phyloP scores from a whole-genome alignment of 1,284 basidiomycete genomes.

The Agaricales sp. region DNA sequence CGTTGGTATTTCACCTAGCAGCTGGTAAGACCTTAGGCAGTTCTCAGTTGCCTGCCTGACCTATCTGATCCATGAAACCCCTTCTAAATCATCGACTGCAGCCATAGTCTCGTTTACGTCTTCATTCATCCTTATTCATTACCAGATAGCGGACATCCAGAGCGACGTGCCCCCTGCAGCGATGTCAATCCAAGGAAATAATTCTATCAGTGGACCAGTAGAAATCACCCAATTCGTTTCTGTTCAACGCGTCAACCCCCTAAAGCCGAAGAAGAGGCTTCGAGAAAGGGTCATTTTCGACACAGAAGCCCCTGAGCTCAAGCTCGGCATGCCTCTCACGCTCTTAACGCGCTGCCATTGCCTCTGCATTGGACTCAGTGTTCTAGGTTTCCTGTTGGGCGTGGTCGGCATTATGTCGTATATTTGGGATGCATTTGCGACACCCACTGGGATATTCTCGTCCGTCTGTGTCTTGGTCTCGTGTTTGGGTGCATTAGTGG shows the following conservation, averaged over 20 bases:
- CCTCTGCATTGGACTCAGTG: slow-evolving; percentile 19
- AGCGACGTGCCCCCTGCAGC: neutral
- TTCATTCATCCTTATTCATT: slow-evolving; percentile 23
- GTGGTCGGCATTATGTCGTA: slow-evolving; percentile 24
- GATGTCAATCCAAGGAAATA: too few species aligned
- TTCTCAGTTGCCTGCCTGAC: neutral
- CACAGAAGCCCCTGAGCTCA: slow-evolving; percentile 1
- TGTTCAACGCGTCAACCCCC: neutral
- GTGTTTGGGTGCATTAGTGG: neutral
- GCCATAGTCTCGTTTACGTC: slow-evolving; percentile 23
- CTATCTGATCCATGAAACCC: too few species aligned
- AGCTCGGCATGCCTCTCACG: slow-evolving; percentile 16
- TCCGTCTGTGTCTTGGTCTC: slow-evolving; percentile 14
- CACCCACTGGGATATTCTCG: slow-evolving; percentile 20
- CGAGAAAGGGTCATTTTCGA: neutral
- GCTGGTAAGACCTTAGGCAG: slow-evolving; percentile 16
- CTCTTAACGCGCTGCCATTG: slow-evolving; percentile 22
- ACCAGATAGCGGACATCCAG: slow-evolving; percentile 13
- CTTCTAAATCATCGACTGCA: slow-evolving; percentile 6
- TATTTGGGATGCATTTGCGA: slow-evolving; percentile 22
- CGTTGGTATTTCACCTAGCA: slow-evolving; percentile 26
- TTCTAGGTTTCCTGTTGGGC: slow-evolving; percentile 23
- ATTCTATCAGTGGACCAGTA: too few species aligned
- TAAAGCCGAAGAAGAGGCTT: neutral
- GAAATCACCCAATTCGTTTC: neutral